Base-by-base conservation (phyloP, 2,329 filamentous ascomycete species). In the Calonectria leucothoes region DNA sequence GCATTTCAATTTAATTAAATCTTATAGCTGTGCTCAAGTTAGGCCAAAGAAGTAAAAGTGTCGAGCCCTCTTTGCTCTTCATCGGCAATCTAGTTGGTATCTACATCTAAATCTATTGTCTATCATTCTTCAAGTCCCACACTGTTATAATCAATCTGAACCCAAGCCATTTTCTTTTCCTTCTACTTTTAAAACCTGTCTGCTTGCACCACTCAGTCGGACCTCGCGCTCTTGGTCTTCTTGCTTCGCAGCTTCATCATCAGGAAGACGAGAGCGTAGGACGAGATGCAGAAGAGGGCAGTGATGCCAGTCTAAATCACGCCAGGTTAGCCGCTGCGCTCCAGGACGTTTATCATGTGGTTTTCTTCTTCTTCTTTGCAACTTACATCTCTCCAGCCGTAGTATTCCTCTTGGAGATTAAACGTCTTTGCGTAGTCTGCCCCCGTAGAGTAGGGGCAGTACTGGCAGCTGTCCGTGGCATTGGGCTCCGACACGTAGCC, bases 241-340 rank as follows among this genome's bases (percentile, higher is more conserved):
- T 79, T 79, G 39, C 69, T 79, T 23, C 76, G 68, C 8, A 78
- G 42, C 37, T 78, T 78, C 77, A 78, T 79, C 76, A 79, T 78
- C 17, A 79, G 27, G 20, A 78, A 78, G 1, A 79, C 76, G 2
- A 78, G 64, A 17, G 66, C 76, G 48, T 78, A 79, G 0, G 75
- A 79, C 12, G 71, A 74, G 12, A 79, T 48, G 23, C 75, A 76
- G 20, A 79, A 79, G 1, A 78, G 37, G 2, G 75, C 76, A 4
- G 75, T 76, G 12, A 79, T 79, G 0, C 76, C 77, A 65, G 73
- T 76, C 76, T 77, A n/a, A n/a, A 25, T 2, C 8, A 11, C 1
- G 17, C n/a, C n/a, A n/a, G 7, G 39, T 69, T 57, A 73, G 64
- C 6, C 33, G 25, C 20, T 2, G 15, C n/a, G n/a, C n/a, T n/a